phyloP scores from a whole-genome alignment of 2,329 filamentous ascomycete genomes.

The Claviceps sp. region DNA sequence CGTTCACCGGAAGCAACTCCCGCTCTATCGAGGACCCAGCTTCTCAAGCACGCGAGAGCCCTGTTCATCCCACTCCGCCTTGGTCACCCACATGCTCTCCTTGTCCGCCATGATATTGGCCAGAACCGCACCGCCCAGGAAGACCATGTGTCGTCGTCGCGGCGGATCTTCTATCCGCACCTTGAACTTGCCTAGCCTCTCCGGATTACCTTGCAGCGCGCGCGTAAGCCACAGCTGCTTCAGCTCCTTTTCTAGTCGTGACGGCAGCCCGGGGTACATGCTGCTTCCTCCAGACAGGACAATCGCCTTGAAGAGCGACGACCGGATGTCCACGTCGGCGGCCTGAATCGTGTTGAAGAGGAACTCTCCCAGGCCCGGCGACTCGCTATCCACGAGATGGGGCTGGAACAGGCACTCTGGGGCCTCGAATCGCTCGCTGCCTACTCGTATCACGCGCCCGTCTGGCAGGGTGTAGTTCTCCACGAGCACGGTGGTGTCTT shows the following conservation, averaged over 20 bases:
- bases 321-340: slow-evolving; percentile 88
- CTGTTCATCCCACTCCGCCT: slow-evolving; percentile 93
- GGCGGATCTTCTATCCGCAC: slow-evolving; percentile 97
- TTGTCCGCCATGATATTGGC: slow-evolving; percentile 99
- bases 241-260: slow-evolving; percentile 90
- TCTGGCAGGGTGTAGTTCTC: slow-evolving; percentile 97
- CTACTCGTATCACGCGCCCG: slow-evolving; percentile 88
- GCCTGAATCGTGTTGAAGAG: slow-evolving; percentile 97
- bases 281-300: slow-evolving; percentile 92
- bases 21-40: slow-evolving; percentile 70
- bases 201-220: slow-evolving; percentile 80
- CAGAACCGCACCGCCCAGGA: slow-evolving; percentile 87
- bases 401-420: slow-evolving; percentile 98
- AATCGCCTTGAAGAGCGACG: slow-evolving; percentile 91
- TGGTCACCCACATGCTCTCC: slow-evolving; percentile 97
- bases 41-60: slow-evolving; percentile 77
- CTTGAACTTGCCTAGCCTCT: slow-evolving; percentile 97
- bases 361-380: slow-evolving; percentile 92
- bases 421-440: slow-evolving; percentile 93
- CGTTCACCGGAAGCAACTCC: not conserved
- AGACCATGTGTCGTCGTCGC: slow-evolving; percentile 96
- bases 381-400: slow-evolving; percentile 92
- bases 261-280: slow-evolving; percentile 97
- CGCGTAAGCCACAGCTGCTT: slow-evolving; percentile 97
- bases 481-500: slow-evolving; percentile 93